Evolutionary conservation across 192 early-diverging fungal species (phyloP).

Genomic region (Coemansia aciculifera): DNA sequence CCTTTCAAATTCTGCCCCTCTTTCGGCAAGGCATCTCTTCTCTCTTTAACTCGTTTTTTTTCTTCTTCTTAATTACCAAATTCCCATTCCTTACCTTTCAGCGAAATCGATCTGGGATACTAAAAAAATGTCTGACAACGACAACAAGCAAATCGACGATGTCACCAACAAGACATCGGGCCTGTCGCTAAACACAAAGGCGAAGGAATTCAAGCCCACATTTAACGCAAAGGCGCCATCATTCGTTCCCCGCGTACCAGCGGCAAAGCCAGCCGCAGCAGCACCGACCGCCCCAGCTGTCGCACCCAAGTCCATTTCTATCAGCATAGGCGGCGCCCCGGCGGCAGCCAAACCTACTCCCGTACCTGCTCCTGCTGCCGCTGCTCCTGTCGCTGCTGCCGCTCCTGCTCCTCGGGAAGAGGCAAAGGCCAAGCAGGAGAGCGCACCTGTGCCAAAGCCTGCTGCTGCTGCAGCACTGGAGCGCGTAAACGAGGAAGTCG

Average conservation of each 20-base stretch:
- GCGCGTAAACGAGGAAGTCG: slow-evolving; percentile 21
- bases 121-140: slow-evolving; percentile 32
- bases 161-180: slow-evolving; percentile 57
- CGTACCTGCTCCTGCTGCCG: slow-evolving; percentile 34
- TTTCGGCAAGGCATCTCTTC: not conserved
- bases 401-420: slow-evolving; percentile 25
- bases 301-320: slow-evolving; percentile 23
- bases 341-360: slow-evolving; percentile 25
- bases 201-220: slow-evolving; percentile 67
- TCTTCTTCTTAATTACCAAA: slow-evolving; percentile 6
- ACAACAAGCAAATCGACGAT: slow-evolving; percentile 31
- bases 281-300: slow-evolving; percentile 9
- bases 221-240: slow-evolving; percentile 60
- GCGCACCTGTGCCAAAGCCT: slow-evolving; percentile 4
- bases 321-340: slow-evolving; percentile 31
- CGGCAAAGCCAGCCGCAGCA: slow-evolving; percentile 38
- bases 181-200: slow-evolving; percentile 61
- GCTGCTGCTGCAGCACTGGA: slow-evolving; percentile 8
- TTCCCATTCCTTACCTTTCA: not conserved
- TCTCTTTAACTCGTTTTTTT: slow-evolving; percentile 6
- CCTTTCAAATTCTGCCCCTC: not conserved
- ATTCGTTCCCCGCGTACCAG: slow-evolving; percentile 69
- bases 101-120: not conserved
- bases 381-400: slow-evolving; percentile 16
- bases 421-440: slow-evolving; percentile 17